A percentile compares a stretch with the other conserved stretches of the same genome.
phyloP scores from a whole-genome alignment of 2,329 filamentous ascomycete genomes.

The Sclerotiophoma versabilis region DNA sequence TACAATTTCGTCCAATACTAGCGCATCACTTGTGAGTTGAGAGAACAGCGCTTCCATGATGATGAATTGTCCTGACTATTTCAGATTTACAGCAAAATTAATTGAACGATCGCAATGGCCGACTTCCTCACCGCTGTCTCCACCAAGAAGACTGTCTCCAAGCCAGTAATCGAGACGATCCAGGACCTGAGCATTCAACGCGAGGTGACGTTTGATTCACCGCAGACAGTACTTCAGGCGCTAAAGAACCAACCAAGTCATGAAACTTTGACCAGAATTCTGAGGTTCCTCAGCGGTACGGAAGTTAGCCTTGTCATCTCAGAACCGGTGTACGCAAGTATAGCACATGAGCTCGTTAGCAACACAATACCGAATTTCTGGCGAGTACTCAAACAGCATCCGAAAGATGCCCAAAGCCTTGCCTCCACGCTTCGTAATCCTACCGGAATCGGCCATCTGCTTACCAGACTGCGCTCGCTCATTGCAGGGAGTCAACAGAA shows the following conservation, averaged over 20 bases:
- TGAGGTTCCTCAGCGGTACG: conserved; percentile 60
- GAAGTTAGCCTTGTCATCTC: conserved; percentile 67
- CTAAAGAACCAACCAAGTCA: conserved; percentile 70
- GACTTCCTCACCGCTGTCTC: conserved; percentile 59
- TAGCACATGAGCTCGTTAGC: conserved; percentile 76
- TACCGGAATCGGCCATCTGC: conserved; percentile 77
- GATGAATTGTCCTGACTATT: neutral
- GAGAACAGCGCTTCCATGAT: neutral
- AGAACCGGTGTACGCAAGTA: conserved; percentile 72
- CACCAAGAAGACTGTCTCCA: conserved; percentile 35
- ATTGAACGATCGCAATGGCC: conserved; percentile 49
- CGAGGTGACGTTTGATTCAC: conserved; percentile 32
- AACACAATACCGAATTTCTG: conserved; percentile 85
- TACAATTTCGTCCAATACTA: neutral
- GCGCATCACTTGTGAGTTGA: neutral
- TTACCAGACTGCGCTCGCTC: conserved; percentile 71
- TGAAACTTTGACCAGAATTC: conserved; percentile 59
- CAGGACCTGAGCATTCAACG: conserved; percentile 20
- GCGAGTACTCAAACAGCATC: conserved; percentile 49
- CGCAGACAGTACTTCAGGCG: conserved; percentile 63
- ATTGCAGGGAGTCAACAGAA: conserved; percentile 51
- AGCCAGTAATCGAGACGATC: conserved; percentile 28
- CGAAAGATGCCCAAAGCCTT: conserved; percentile 53
- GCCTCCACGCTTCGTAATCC: conserved; percentile 73
- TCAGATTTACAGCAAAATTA: neutral